Evolutionary conservation across 257 asterid genomes (phyloP).

Genomic region (Nicotiana otophora): DNA sequence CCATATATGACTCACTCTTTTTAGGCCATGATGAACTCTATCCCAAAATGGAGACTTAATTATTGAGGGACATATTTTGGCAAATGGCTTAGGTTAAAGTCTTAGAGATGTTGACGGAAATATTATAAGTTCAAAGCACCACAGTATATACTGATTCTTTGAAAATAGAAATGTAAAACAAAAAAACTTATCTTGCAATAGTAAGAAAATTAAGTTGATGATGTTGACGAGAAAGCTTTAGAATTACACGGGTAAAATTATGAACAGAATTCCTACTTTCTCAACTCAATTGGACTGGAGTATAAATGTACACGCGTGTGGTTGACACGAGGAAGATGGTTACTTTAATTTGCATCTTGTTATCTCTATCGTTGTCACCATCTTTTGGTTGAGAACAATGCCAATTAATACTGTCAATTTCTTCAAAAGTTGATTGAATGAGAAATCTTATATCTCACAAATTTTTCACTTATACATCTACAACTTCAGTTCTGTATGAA

Average conservation of each 20-base stretch:
- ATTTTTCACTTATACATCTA: background rate
- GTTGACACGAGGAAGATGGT: constrained; percentile 6
- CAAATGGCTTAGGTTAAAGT: background rate
- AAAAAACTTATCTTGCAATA: background rate
- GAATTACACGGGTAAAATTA: background rate
- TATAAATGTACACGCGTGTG: constrained; percentile 22
- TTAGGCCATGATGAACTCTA: constrained; percentile 15
- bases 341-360: background rate
- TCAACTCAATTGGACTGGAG: background rate
- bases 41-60: constrained; percentile 3
- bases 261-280: background rate
- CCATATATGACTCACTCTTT: constrained; percentile 21
- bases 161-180: background rate
- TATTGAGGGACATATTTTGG: background rate
- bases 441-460: constrained; percentile 3
- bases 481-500: background rate
- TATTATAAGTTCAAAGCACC: background rate
- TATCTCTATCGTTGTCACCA: constrained; percentile 27
- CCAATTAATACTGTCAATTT: constrained; percentile 44
- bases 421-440: constrained; percentile 38
- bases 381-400: constrained; percentile 30
- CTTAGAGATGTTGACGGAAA: background rate
- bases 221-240: background rate
- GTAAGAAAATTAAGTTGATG: background rate
- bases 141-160: background rate